Conservation (phyloP, 768 basidiomycete genomes). For the Termitomyces bulborhizus region DNA sequence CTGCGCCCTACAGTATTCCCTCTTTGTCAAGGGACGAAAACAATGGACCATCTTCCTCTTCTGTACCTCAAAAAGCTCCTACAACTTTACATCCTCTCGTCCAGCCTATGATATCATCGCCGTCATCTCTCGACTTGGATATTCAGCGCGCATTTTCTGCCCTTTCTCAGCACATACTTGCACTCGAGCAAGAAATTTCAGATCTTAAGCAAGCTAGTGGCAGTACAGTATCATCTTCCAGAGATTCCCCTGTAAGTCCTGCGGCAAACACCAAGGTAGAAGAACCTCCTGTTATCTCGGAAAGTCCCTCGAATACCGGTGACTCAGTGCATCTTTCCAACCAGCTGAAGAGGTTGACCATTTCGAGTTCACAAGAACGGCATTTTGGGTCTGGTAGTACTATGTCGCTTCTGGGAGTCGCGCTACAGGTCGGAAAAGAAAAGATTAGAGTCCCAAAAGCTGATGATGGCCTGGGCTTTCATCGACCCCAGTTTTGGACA, state of each 20-base stretch:
- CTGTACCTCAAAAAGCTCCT: background rate
- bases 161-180: conserved; percentile 11
- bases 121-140: conserved; percentile 2
- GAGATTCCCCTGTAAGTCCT: conserved; percentile 1
- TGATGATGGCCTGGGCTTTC: conserved; percentile 1
- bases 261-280: background rate
- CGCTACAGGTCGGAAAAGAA: conserved; percentile 12
- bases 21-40: background rate
- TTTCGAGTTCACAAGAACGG: conserved; percentile 9
- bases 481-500: conserved; percentile 13
- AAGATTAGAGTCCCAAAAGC: background rate
- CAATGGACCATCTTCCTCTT: background rate
- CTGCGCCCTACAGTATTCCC: background rate
- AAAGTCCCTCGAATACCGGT: background rate
- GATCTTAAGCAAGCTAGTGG: conserved; percentile 3
- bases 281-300: background rate
- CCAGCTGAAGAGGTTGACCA: conserved; percentile 11
- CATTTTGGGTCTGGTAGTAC: conserved; percentile 16
- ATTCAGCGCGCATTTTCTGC: conserved; percentile 7
- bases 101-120: conserved; percentile 9
- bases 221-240: background rate
- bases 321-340: conserved; percentile 9
- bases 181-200: conserved; percentile 13
- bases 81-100: conserved; percentile 9
- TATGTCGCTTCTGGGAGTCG: conserved; percentile 14